phyloP scores from a whole-genome alignment of 768 basidiomycete species.

The Auricularia auricula-judae region DNA sequence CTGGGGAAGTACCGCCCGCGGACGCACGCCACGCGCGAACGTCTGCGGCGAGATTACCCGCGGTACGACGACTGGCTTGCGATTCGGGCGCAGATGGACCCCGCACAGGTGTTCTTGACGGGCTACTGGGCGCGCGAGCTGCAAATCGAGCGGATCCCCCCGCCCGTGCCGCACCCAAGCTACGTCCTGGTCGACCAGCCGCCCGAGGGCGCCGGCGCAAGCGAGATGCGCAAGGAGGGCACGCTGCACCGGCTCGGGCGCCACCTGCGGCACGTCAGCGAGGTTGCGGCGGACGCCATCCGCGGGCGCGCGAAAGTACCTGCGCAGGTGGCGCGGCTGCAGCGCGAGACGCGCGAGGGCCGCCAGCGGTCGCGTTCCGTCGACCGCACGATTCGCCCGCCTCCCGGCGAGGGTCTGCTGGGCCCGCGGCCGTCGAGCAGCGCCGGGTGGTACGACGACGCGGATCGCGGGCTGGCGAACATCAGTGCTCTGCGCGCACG shows the following conservation, averaged over 20 bases:
- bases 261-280: background rate
- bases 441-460: background rate
- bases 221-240: background rate
- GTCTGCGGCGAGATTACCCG: background rate
- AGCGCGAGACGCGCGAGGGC: background rate
- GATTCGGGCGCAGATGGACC: background rate
- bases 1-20: background rate
- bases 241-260: background rate
- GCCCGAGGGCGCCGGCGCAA: background rate
- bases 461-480: background rate
- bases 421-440: background rate
- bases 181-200: background rate
- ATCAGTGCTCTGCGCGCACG: background rate
- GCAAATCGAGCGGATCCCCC: background rate
- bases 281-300: background rate
- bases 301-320: background rate
- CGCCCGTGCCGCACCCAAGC: background rate
- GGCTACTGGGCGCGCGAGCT: constrained; percentile 1
- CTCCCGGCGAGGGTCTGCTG: background rate
- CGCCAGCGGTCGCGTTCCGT: background rate
- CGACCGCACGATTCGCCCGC: background rate
- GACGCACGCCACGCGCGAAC: background rate
- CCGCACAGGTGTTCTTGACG: background rate
- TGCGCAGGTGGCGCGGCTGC: background rate
- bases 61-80: background rate